Percentiles rank a stretch among this genome's conserved stretches.
These are phyloP conservation scores for Hortiboletus flavorubellus DNA, from an alignment of 768 basidiomycete genomes.

Conservation along the genomic window DNA sequence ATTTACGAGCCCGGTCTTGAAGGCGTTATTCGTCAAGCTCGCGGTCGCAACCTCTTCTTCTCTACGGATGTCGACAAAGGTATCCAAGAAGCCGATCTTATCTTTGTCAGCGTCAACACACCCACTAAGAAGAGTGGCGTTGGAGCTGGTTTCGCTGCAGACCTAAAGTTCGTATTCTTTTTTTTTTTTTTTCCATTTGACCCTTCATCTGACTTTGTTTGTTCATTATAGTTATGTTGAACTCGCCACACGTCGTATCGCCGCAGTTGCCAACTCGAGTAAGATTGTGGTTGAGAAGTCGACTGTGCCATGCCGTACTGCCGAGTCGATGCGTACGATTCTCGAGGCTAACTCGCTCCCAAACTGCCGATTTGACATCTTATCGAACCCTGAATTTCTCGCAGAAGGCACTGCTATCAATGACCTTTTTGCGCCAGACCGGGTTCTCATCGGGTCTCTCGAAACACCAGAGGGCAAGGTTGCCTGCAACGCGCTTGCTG, in stretches of 20 bases:
- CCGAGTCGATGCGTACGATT: slow-evolving; percentile 99
- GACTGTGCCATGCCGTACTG: slow-evolving; percentile 97
- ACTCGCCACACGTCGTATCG: slow-evolving; percentile 93
- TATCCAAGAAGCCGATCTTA: slow-evolving; percentile 93
- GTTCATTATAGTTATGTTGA: slow-evolving; percentile 81
- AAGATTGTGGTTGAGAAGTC: slow-evolving; percentile 99
- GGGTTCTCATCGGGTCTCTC: slow-evolving; percentile 95
- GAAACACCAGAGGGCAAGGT: slow-evolving; percentile 81
- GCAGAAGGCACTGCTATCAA: slow-evolving; percentile 96
- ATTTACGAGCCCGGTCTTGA: slow-evolving; percentile 98
- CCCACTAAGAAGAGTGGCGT: slow-evolving; percentile 98
- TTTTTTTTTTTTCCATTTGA: slow-evolving; percentile 8
- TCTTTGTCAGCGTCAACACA: slow-evolving; percentile 98
- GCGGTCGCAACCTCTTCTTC: slow-evolving; percentile 97
- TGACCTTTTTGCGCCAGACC: slow-evolving; percentile 88
- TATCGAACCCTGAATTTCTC: slow-evolving; percentile 99
- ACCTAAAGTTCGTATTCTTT: slow-evolving; percentile 76
- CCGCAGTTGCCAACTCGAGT: slow-evolving; percentile 80
- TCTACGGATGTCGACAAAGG: slow-evolving; percentile 91
- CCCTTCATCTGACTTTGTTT: slow-evolving; percentile 6
- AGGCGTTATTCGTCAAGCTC: slow-evolving; percentile 81
- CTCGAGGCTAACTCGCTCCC: slow-evolving; percentile 97
- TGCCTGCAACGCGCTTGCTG: slow-evolving; percentile 72
- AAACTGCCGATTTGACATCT: slow-evolving; percentile 90
- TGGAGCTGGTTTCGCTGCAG: slow-evolving; percentile 96